Conservation (phyloP, 2,329 filamentous ascomycete genomes). For the Exophiala spinifera region DNA sequence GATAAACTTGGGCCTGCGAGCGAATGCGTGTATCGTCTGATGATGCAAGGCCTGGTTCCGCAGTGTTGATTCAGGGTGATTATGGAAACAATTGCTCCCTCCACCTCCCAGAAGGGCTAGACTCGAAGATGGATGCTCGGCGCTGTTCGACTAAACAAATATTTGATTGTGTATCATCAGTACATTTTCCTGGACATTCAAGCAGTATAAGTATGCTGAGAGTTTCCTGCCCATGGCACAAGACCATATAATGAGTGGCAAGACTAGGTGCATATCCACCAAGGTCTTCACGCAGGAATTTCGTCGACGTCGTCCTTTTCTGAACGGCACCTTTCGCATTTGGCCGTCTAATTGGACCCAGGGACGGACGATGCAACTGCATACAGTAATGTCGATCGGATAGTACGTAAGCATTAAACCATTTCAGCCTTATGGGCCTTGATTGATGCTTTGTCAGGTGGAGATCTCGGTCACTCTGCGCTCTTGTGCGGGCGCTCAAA, state of each 20-base stretch:
- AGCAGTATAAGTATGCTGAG: too few relatives aligned
- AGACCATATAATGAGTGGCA: too few relatives aligned
- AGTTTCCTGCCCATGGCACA: too few relatives aligned
- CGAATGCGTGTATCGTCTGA: too few relatives aligned
- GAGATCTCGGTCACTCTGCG: not conserved
- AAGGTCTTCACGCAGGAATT: too few relatives aligned
- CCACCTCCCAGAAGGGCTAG: not conserved
- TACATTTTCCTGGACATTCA: not conserved
- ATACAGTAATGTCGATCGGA: not conserved
- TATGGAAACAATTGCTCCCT: slow-evolving; percentile 1
- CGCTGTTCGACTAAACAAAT: not conserved
- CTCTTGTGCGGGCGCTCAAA: not conserved
- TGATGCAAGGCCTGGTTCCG: too few relatives aligned
- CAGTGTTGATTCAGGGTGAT: not conserved
- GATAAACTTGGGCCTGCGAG: not conserved
- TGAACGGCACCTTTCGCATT: not conserved
- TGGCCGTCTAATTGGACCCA: not conserved
- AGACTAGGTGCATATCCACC: too few relatives aligned
- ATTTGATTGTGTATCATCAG: too few relatives aligned
- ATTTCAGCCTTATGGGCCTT: slow-evolving; percentile 8
- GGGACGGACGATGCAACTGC: not conserved
- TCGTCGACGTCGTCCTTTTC: too few relatives aligned
- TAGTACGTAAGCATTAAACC: slow-evolving; percentile 8
- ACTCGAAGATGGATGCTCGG: not conserved
- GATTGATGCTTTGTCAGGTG: slow-evolving; percentile 5